A percentile compares a stretch with the other conserved stretches of the same genome.
phyloP scores from a whole-genome alignment of 2,329 filamentous ascomycete species.

The Herpotrichia juniperi region DNA sequence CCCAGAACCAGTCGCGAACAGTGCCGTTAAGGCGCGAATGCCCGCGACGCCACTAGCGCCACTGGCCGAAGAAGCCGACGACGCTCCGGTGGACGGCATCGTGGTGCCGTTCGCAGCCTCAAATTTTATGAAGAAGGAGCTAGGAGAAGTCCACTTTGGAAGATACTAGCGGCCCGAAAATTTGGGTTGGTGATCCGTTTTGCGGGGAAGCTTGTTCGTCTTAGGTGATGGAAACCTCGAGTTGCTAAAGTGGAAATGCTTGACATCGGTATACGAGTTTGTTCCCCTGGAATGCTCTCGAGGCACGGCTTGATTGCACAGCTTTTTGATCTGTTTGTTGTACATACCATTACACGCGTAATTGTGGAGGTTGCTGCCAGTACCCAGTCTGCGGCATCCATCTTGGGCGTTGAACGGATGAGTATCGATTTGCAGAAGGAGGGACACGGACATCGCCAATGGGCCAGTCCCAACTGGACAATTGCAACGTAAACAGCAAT shows the following conservation, averaged over 20 bases:
- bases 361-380: not conserved
- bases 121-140: not conserved
- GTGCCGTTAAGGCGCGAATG: slow-evolving; percentile 22
- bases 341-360: not conserved
- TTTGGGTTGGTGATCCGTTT: slow-evolving; percentile 24
- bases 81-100: slow-evolving; percentile 1
- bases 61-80: slow-evolving; percentile 4
- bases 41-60: slow-evolving; percentile 19
- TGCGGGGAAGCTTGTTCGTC: slow-evolving; percentile 41
- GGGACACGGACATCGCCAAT: not conserved
- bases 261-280: slow-evolving; percentile 4
- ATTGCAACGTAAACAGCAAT: slow-evolving; percentile 6
- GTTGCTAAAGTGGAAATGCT: slow-evolving; percentile 10
- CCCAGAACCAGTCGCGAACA: slow-evolving; percentile 18
- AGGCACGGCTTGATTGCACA: slow-evolving; percentile 1
- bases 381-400: not conserved
- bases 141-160: not conserved
- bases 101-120: slow-evolving; percentile 18
- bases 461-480: not conserved
- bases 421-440: not conserved
- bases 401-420: not conserved
- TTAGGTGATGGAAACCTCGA: slow-evolving; percentile 36
- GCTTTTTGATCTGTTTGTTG: not conserved
- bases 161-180: slow-evolving; percentile 1
- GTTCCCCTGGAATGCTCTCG: not conserved